phyloP scores from a whole-genome alignment of 257 asterid genomes.

The Solanum dulcamara region DNA sequence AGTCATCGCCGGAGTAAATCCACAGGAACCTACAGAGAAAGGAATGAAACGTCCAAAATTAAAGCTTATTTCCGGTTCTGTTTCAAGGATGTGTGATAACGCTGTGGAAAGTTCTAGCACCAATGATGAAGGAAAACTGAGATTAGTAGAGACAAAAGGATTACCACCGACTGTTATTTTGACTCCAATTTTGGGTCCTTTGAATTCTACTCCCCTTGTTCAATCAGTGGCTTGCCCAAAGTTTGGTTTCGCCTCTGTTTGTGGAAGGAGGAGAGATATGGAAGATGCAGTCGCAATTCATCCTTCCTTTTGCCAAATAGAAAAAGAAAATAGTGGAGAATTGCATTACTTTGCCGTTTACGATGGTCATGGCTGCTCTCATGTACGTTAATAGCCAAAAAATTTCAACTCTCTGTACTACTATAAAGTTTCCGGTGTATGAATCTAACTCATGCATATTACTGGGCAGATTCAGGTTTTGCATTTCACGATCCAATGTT shows the following conservation, averaged over 20 bases:
- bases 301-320: slow-evolving; percentile 34
- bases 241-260: slow-evolving; percentile 48
- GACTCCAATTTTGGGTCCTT: slow-evolving; percentile 3
- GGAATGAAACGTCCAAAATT: slow-evolving; percentile 26
- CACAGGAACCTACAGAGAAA: background rate
- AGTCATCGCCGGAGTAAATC: slow-evolving; percentile 4
- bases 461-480: background rate
- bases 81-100: slow-evolving; percentile 11
- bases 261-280: slow-evolving; percentile 72
- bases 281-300: slow-evolving; percentile 66
- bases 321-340: background rate
- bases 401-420: background rate
- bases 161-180: background rate
- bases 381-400: slow-evolving; percentile 18
- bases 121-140: background rate
- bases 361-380: slow-evolving; percentile 89
- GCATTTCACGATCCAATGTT: background rate
- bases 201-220: background rate
- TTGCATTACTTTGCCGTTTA: slow-evolving; percentile 60
- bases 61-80: background rate
- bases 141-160: background rate
- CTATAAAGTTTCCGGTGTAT: background rate
- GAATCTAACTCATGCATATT: background rate
- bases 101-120: slow-evolving; percentile 8
- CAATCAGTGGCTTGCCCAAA: slow-evolving; percentile 15